Conservation (phyloP, 306 rosid genomes). For the Dryas octopetala region DNA sequence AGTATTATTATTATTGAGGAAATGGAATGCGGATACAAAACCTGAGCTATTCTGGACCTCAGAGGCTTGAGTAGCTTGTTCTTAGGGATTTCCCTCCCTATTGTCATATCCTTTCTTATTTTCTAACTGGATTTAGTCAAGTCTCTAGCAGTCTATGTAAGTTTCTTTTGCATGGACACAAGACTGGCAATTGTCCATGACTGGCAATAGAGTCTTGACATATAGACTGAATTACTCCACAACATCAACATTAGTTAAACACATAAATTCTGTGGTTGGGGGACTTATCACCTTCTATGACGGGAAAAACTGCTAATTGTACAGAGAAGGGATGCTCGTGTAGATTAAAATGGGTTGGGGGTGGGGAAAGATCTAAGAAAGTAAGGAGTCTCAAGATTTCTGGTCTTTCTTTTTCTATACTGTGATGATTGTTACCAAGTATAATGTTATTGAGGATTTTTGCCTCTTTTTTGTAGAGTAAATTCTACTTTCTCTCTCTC, state of each 20-base stretch:
- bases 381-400: background rate
- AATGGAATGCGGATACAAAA: background rate
- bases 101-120: background rate
- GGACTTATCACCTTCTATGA: background rate
- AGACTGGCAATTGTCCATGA: background rate
- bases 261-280: background rate
- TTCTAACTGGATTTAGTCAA: background rate
- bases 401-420: background rate
- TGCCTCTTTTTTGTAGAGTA: background rate
- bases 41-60: background rate
- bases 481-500: background rate
- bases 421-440: background rate
- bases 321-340: conserved; percentile 1
- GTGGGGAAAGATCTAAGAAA: background rate
- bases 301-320: background rate
- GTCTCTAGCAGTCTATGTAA: background rate
- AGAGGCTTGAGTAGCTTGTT: background rate
- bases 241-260: background rate
- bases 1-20: background rate
- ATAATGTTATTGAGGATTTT: conserved; percentile 8
- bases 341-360: conserved; percentile 5
- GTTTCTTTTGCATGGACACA: background rate
- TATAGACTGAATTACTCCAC: background rate
- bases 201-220: background rate
- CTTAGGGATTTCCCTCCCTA: background rate